phyloP scores from a whole-genome alignment of 805 yeast species.

The Candida boidinii region DNA sequence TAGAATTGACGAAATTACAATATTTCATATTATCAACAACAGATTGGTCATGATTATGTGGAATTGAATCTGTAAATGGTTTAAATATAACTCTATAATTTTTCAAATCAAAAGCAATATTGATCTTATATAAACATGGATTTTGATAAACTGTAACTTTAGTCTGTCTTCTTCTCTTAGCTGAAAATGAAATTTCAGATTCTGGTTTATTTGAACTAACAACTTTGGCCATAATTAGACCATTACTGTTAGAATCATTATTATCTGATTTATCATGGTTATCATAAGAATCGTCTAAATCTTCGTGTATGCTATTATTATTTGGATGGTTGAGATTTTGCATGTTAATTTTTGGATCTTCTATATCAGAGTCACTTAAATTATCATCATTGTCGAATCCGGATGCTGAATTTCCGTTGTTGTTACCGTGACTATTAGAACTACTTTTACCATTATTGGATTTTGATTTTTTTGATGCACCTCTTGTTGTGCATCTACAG shows the following conservation, averaged over 20 bases:
- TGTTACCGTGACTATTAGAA: no score
- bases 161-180: constrained; percentile 1
- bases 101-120: background rate
- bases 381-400: no score
- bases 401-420: no score
- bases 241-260: background rate
- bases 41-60: background rate
- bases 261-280: background rate
- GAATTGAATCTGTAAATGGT: background rate
- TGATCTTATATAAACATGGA: constrained; percentile 1
- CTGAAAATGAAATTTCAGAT: background rate
- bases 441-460: background rate
- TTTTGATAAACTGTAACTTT: background rate
- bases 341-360: no score
- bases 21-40: constrained; percentile 1
- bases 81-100: background rate
- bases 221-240: no score
- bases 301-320: background rate
- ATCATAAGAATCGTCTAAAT: background rate
- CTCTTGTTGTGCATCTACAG: constrained; percentile 2
- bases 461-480: background rate
- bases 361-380: no score
- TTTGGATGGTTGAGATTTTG: no score
- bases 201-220: background rate
- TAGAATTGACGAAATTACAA: background rate